A percentile compares a stretch with the other conserved stretches of the same genome.
Conservation (phyloP, 371 early-diverging fungal genomes). For the Capillidium heterosporum region DNA sequence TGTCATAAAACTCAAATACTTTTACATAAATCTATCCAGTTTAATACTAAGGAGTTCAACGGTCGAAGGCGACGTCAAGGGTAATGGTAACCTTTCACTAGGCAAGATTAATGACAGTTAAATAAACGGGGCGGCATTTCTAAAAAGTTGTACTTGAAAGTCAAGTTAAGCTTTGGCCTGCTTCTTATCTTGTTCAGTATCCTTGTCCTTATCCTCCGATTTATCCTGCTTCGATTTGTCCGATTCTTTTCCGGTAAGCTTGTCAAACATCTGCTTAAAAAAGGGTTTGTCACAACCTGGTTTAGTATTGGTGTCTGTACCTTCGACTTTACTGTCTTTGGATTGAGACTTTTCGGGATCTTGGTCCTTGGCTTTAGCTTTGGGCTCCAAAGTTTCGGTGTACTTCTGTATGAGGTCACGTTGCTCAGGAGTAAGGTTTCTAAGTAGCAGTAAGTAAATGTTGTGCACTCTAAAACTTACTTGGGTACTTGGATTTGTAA, state of each 20-base stretch:
- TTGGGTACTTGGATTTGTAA: conserved; percentile 62
- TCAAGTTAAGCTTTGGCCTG: neutral
- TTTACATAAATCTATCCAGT: too few species aligned
- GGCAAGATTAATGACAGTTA: too few species aligned
- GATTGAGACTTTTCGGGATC: neutral
- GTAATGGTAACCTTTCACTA: too few species aligned
- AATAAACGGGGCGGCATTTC: too few species aligned
- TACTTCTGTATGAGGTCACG: neutral
- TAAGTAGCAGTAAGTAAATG: neutral
- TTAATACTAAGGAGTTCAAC: too few species aligned
- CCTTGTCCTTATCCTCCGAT: neutral
- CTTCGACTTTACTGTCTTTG: neutral
- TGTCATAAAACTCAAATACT: too few species aligned
- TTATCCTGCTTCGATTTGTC: neutral
- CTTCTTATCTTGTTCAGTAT: neutral
- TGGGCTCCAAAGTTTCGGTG: neutral
- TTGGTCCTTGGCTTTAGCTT: neutral
- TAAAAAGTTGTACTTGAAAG: too few species aligned
- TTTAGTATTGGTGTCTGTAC: too few species aligned
- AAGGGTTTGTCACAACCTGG: neutral
- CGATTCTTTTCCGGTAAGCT: neutral
- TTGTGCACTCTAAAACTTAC: conserved; percentile 11
- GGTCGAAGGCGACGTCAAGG: too few species aligned
- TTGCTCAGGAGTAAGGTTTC: neutral
- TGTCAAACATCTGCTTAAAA: conserved; percentile 1